Percentiles rank a stretch among this genome's conserved stretches.
phyloP scores from a whole-genome alignment of 371 early-diverging fungal species.

The Apophysomyces elegans region DNA sequence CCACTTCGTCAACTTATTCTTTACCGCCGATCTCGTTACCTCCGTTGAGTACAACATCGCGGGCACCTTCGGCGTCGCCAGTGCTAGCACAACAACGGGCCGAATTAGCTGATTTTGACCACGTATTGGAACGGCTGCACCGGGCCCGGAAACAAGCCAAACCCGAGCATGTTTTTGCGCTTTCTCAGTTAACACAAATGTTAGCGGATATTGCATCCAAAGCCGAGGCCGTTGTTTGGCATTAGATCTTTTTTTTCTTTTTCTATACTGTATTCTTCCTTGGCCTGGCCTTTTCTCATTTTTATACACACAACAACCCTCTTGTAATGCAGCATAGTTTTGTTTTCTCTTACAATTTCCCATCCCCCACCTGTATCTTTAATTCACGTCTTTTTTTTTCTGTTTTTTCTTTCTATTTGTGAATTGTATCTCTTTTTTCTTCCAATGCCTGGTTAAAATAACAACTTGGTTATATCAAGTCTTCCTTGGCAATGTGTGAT shows the following conservation, averaged over 20 bases:
- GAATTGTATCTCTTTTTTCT: too few species aligned
- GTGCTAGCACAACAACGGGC: background rate
- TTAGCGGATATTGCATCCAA: constrained; percentile 17
- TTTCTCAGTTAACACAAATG: constrained; percentile 13
- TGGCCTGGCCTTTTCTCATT: background rate
- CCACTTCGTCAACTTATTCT: constrained; percentile 9
- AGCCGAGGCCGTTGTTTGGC: constrained; percentile 17
- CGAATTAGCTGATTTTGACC: constrained; percentile 22
- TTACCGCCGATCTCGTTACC: constrained; percentile 25
- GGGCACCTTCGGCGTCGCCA: constrained; percentile 6
- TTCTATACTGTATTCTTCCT: background rate
- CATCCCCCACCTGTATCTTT: too few species aligned
- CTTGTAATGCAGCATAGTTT: background rate
- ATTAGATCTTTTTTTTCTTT: background rate
- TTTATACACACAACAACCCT: background rate
- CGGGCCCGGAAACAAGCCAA: constrained; percentile 16
- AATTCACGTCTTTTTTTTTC: too few species aligned
- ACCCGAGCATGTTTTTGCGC: constrained; percentile 15
- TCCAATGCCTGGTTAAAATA: too few species aligned
- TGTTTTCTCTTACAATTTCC: too few species aligned
- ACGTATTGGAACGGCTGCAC: constrained; percentile 16
- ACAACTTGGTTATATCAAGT: too few species aligned
- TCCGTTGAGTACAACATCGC: constrained; percentile 8
- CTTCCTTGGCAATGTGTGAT: too few species aligned
- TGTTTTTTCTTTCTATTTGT: too few species aligned